Conservation (phyloP, 805 yeast species). For the Cyberlindnera japonica region DNA sequence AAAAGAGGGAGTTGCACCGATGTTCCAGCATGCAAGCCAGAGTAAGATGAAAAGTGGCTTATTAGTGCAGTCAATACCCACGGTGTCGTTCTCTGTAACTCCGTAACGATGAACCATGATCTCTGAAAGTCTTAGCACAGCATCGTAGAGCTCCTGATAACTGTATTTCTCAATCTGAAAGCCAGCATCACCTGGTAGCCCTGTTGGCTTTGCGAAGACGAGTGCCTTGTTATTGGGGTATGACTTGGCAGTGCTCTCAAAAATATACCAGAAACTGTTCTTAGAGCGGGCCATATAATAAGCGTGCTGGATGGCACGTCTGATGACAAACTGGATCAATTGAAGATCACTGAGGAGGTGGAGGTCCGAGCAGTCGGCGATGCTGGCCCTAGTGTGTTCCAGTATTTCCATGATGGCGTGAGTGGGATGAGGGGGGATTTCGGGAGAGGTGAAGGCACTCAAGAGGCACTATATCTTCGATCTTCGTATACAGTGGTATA, state of each 20-base stretch:
- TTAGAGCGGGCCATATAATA: conserved; percentile 8
- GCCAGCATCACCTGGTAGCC: conserved; percentile 43
- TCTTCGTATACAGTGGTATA: too few species aligned
- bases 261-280: conserved; percentile 60
- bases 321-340: conserved; percentile 21
- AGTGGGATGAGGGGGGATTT: too few species aligned
- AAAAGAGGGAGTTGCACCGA: conserved; percentile 88
- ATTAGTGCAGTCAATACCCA: conserved; percentile 76
- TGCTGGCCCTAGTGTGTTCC: neutral
- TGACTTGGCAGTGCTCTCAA: conserved; percentile 52
- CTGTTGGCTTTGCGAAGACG: conserved; percentile 46
- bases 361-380: conserved; percentile 7
- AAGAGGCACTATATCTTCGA: too few species aligned
- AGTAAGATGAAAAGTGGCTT: conserved; percentile 75
- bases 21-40: conserved; percentile 87
- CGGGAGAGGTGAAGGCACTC: too few species aligned
- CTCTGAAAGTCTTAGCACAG: conserved; percentile 61
- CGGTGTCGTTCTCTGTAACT: conserved; percentile 59
- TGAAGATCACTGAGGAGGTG: conserved; percentile 16
- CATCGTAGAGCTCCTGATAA: conserved; percentile 63
- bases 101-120: conserved; percentile 61
- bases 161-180: conserved; percentile 63
- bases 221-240: conserved; percentile 55
- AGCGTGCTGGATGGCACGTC: conserved; percentile 19
- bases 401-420: conserved; percentile 1